Evolutionary conservation across 2,329 filamentous ascomycete genomes (phyloP), one percentile per base, ranked within the genome.

Genomic region (Colletotrichum shisoi): DNA sequence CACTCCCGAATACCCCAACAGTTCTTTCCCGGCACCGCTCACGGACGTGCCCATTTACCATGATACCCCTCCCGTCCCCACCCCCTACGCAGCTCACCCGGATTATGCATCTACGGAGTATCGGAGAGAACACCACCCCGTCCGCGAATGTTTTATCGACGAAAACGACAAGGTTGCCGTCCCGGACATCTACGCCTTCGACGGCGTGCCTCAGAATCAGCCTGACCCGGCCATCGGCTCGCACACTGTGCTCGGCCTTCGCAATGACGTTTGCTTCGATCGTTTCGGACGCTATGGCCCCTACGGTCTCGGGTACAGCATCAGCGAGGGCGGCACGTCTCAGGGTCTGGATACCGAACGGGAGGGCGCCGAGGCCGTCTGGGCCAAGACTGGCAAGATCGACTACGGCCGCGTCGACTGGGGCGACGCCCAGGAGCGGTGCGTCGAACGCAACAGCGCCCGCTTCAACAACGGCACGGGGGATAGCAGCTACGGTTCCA

Each of bases 241-340:
- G 0, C 89, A 95, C 74, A 83, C 87, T 15, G 76, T 93, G 52
- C 79, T 97, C 4, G 93, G 91, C 0, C 77, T 96, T 46, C 83
- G 89, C 24, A 85, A 93, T 68, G 90, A 95, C 72, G 82, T 96
- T 15, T 97, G 93, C 78, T 96, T 96, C 75, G 93, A 97, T 73
- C 87, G 93, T 6, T 96, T 93, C 74, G 91, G 92, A 19, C 87
- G 93, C 53, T 86, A 94, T 44, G 93, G 92, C 0, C 90, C 93
- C 0, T 97, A 97, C 73, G 93, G 93, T 0, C 81, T 93, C 46
- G 93, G 93, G n/a, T 96, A 96, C 77, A 87, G 85, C 72, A 84
- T 85, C 67, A 85, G 87, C 62, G 85, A 87, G 70, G 93, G 93
- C 15, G 93, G 93, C 24, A 78, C 86, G 0, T 87, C 86, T 31